Evolutionary conservation across 23 red algal genomes (phyloP), one percentile per base, ranked within the genome.

Genomic region (Gracilaria gracilis): DNA sequence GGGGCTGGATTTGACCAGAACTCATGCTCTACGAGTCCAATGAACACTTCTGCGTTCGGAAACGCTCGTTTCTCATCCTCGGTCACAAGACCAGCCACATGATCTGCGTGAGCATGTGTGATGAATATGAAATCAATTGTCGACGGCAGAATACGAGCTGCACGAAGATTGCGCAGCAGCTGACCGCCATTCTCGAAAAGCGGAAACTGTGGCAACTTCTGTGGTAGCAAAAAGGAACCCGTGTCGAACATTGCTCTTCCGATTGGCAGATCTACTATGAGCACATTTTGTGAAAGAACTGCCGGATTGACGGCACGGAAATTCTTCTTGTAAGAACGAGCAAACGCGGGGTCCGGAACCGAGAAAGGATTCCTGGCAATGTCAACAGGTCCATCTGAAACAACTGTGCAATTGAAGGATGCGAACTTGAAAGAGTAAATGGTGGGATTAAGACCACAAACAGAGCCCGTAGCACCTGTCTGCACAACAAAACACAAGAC

Each of bases 91-190:
- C 84, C 84, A 9, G 84, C 42, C 16, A 77, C 67, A 76, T 87
- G 84, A 64, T 87, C 84, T 9, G 27, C 67, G 44, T 87, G 84
- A 57, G 28, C 84, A 59, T 87, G 84, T 25, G 84, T 87, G 0
- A 87, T 6, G 34, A 87, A 73, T 16, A 87, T 67, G 20, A 71
- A 67, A 39, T 87, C 66, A 75, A 87, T 87, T 19, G 44, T 55
- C 6, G 65, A 67, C 0, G 84, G 84, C 13, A 7, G 15, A 37
- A 87, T 76, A 15, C 49, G 28, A 27, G 84, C 84, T 7, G 84
- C 84, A 55, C 65, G 65, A 67, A 87, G 65, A 59, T 87, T 87
- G 25, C 13, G 40, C 51, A 87, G 48, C 39, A 87, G 67, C 19
- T 42, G 23, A 28, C 84, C 84, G 2, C 33, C 67, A 24, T 87